These are phyloP conservation scores for Darksidea phi DNA, from an alignment of 495 filamentous ascomycete genomes.

Conservation along the genomic window DNA sequence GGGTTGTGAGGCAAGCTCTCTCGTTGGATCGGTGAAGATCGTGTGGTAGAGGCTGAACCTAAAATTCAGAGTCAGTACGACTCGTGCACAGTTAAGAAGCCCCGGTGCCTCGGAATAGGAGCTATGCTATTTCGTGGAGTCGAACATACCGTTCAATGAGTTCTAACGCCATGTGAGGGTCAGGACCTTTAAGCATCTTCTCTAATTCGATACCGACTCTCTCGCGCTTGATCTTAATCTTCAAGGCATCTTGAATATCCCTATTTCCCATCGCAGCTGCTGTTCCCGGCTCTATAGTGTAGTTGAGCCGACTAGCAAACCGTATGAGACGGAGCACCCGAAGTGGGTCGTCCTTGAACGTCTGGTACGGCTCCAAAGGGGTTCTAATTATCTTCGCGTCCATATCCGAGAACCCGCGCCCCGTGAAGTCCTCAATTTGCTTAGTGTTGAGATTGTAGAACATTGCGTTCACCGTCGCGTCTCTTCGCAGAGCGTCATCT, in stretches of 20 bases:
- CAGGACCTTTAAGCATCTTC: conserved; percentile 82
- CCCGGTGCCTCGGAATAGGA: too few relatives aligned
- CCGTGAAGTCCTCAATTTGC: conserved; percentile 80
- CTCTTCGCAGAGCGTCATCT: conserved; percentile 85
- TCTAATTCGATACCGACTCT: conserved; percentile 77
- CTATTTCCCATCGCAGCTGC: conserved; percentile 71
- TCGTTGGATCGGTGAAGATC: conserved; percentile 70
- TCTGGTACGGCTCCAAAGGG: conserved; percentile 83
- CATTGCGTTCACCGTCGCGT: conserved; percentile 92
- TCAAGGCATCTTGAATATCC: conserved; percentile 72
- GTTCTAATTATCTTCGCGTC: conserved; percentile 70
- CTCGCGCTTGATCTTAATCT: conserved; percentile 87
- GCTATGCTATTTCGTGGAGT: too few relatives aligned
- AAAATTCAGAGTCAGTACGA: neutral
- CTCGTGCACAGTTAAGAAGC: too few relatives aligned
- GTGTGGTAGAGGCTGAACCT: conserved; percentile 70
- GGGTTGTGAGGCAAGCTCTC: conserved; percentile 22
- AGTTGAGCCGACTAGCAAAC: conserved; percentile 83
- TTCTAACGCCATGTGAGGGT: conserved; percentile 66
- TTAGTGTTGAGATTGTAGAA: conserved; percentile 87
- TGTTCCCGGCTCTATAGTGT: conserved; percentile 66
- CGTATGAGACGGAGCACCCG: conserved; percentile 84
- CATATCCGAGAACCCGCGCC: conserved; percentile 73
- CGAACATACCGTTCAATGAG: conserved; percentile 55
- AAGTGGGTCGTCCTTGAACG: conserved; percentile 92